A percentile compares a stretch with the other conserved stretches of the same genome.
Evolutionary conservation across 148 eudicot species (phyloP).

Genomic region (Silene conica): DNA sequence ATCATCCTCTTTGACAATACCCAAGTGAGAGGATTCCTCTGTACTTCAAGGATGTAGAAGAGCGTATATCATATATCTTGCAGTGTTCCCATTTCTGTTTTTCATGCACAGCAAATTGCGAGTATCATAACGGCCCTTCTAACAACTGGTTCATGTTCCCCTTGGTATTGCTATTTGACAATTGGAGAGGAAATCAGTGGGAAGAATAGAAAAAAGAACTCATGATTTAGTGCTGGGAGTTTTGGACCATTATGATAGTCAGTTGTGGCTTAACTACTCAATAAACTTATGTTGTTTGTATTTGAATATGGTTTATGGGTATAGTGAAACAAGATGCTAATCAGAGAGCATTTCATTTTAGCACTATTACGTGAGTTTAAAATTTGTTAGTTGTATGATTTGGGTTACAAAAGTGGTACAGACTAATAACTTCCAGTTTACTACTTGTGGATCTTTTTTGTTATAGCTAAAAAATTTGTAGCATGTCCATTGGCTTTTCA

Average conservation of each 20-base stretch:
- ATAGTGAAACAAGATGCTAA: too few relatives aligned
- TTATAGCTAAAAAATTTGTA: background rate
- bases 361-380: background rate
- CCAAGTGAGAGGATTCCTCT: too few relatives aligned
- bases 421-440: background rate
- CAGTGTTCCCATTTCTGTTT: constrained; percentile 1
- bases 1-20: background rate
- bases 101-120: background rate
- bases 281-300: constrained; percentile 2
- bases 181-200: background rate
- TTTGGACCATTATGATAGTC: too few relatives aligned
- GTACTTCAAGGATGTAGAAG: background rate
- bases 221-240: background rate
- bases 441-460: background rate
- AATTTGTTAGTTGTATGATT: background rate
- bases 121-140: background rate
- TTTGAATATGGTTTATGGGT: background rate
- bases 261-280: too few relatives aligned
- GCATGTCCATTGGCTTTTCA: constrained; percentile 22
- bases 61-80: background rate
- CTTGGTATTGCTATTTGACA: background rate
- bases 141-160: background rate
- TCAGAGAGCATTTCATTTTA: background rate
- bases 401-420: background rate
- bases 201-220: background rate